A percentile compares a stretch with the other conserved stretches of the same genome.
These are phyloP conservation scores for Monosporozyma siamensis DNA, from an alignment of 805 yeast species.

Conservation along the genomic window DNA sequence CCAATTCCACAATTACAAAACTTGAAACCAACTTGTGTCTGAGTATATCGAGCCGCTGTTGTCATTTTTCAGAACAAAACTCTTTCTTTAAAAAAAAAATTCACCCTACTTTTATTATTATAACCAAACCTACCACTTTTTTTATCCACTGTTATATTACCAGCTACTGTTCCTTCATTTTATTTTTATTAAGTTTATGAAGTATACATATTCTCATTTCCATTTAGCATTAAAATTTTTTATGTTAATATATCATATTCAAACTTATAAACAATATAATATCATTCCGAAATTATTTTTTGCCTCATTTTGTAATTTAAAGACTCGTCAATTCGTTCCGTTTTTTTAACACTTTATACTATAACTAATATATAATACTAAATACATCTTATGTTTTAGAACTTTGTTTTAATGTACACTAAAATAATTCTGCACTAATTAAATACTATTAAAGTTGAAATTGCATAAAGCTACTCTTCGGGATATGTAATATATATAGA, in stretches of 20 bases:
- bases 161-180: not conserved
- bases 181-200: not conserved
- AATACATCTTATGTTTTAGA: not conserved
- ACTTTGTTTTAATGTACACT: not conserved
- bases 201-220: constrained; percentile 1
- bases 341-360: not conserved
- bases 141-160: too few species aligned
- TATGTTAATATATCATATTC: constrained; percentile 6
- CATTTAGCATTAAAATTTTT: constrained; percentile 1
- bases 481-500: too few species aligned
- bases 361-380: constrained; percentile 1
- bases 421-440: too few species aligned
- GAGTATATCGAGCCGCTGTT: too few species aligned
- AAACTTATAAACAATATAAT: constrained; percentile 3
- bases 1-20: constrained; percentile 35
- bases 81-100: not conserved
- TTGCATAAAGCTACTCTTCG: too few species aligned
- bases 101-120: too few species aligned
- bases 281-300: constrained; percentile 3
- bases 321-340: not conserved
- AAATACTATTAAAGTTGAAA: too few species aligned
- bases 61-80: too few species aligned
- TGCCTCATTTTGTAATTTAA: not conserved
- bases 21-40: constrained; percentile 24
- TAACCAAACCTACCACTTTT: too few species aligned